Percentiles rank a stretch among this genome's conserved stretches.
Evolutionary conservation across 768 basidiomycete species (phyloP).

Genomic region (Gautieria morchelliformis): DNA sequence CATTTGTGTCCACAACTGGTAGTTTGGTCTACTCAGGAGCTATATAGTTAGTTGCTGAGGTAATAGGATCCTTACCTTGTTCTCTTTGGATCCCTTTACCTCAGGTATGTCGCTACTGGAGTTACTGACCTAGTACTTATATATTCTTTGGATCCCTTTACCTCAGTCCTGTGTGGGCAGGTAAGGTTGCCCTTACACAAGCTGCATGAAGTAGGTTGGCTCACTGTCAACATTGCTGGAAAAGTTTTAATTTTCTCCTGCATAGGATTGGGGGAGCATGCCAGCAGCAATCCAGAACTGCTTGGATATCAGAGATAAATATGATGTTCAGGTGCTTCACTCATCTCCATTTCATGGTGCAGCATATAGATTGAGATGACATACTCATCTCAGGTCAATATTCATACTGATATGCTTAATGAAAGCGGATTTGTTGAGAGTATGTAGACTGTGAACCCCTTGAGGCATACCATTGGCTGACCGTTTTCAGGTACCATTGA

Average conservation of each 20-base stretch:
- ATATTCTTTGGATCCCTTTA: too few relatives aligned
- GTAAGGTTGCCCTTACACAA: too few relatives aligned
- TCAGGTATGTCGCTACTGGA: too few relatives aligned
- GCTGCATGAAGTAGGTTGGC: constrained; percentile 59
- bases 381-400: constrained; percentile 53
- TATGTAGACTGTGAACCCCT: constrained; percentile 23
- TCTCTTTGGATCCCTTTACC: too few relatives aligned
- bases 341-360: neutral
- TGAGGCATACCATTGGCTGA: neutral
- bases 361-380: neutral
- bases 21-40: too few relatives aligned
- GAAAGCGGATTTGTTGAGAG: constrained; percentile 97
- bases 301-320: constrained; percentile 76
- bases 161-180: too few relatives aligned
- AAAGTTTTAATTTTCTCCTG: neutral
- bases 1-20: too few relatives aligned
- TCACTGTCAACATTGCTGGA: neutral
- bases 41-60: too few relatives aligned
- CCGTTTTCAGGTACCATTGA: constrained; percentile 62
- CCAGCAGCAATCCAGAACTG: constrained; percentile 72
- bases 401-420: constrained; percentile 95
- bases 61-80: too few relatives aligned
- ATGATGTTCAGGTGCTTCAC: constrained; percentile 77
- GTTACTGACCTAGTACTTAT: too few relatives aligned
- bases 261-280: constrained; percentile 81